Conservation (phyloP, 805 yeast species). For the Teunomyces aglyptinius region DNA sequence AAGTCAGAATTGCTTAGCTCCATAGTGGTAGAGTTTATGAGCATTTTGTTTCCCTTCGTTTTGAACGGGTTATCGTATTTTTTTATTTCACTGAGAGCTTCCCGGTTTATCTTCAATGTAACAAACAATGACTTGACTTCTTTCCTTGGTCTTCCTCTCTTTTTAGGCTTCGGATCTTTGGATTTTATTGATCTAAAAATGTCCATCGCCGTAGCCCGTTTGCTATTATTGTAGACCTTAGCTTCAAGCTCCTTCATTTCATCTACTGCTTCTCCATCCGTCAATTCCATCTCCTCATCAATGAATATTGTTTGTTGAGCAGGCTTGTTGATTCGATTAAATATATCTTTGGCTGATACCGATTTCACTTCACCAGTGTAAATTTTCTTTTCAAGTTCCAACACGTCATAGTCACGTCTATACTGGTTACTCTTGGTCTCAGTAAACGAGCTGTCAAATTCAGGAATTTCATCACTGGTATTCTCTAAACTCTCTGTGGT, state of each 20-base stretch:
- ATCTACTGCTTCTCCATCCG: slow-evolving; percentile 2
- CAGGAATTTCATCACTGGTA: slow-evolving; percentile 8
- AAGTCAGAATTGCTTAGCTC: not conserved
- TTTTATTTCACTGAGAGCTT: slow-evolving; percentile 23
- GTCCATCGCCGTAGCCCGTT: slow-evolving; percentile 35
- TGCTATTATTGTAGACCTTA: slow-evolving; percentile 17
- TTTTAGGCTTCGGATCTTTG: not conserved
- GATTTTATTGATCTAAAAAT: slow-evolving; percentile 50
- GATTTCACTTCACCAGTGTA: slow-evolving; percentile 14
- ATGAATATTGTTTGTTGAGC: slow-evolving; percentile 3
- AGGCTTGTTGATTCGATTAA: slow-evolving; percentile 10
- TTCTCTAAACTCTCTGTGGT: slow-evolving; percentile 3
- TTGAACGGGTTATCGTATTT: slow-evolving; percentile 27
- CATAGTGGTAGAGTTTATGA: not conserved
- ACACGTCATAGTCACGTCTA: slow-evolving; percentile 16
- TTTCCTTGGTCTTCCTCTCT: not conserved
- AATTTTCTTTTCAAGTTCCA: slow-evolving; percentile 23
- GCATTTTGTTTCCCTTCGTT: slow-evolving; percentile 21
- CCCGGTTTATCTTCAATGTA: slow-evolving; percentile 24
- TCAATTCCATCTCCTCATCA: slow-evolving; percentile 3
- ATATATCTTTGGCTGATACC: slow-evolving; percentile 19
- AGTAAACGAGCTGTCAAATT: slow-evolving; percentile 12
- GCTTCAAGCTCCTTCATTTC: slow-evolving; percentile 15
- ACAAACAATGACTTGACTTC: slow-evolving; percentile 11
- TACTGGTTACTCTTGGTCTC: slow-evolving; percentile 12